A percentile compares a stretch with the other conserved stretches of the same genome.
Evolutionary conservation across 345 rosid genomes (phyloP).

Genomic region (Aurinia saxatilis): DNA sequence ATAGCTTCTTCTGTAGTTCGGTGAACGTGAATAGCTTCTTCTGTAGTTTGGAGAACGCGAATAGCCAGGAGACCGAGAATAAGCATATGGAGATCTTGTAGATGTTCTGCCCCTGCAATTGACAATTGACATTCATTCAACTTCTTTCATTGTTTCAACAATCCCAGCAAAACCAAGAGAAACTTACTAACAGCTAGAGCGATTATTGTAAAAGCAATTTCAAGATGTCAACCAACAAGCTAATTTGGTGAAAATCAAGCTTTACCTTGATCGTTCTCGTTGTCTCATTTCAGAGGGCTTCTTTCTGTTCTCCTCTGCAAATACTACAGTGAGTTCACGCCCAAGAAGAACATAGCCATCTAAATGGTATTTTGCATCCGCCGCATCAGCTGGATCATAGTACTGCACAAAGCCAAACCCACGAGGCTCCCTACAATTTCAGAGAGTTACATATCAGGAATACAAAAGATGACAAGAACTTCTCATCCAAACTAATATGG

Average conservation of each 20-base stretch:
- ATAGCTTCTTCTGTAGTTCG: background rate
- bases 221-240: background rate
- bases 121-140: no score
- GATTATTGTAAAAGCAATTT: no score
- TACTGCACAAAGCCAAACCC: constrained; percentile 93
- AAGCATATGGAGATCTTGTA: constrained; percentile 42
- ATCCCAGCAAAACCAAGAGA: background rate
- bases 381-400: constrained; percentile 81
- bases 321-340: constrained; percentile 67
- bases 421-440: constrained; percentile 62
- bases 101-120: constrained; percentile 35
- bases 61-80: constrained; percentile 52
- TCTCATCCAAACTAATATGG: background rate
- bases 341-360: constrained; percentile 82
- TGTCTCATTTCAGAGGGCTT: constrained; percentile 89
- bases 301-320: constrained; percentile 90
- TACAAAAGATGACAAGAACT: constrained; percentile 14
- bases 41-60: constrained; percentile 40
- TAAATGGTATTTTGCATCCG: constrained; percentile 77
- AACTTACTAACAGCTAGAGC: no score
- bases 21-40: constrained; percentile 35
- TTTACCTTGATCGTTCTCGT: constrained; percentile 52
- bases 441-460: background rate
- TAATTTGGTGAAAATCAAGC: background rate
- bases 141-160: background rate